Percentiles rank a stretch among this genome's conserved stretches.
These are phyloP conservation scores for Annulohypoxylon nitens DNA, from an alignment of 495 filamentous ascomycete species.

Conservation along the genomic window DNA sequence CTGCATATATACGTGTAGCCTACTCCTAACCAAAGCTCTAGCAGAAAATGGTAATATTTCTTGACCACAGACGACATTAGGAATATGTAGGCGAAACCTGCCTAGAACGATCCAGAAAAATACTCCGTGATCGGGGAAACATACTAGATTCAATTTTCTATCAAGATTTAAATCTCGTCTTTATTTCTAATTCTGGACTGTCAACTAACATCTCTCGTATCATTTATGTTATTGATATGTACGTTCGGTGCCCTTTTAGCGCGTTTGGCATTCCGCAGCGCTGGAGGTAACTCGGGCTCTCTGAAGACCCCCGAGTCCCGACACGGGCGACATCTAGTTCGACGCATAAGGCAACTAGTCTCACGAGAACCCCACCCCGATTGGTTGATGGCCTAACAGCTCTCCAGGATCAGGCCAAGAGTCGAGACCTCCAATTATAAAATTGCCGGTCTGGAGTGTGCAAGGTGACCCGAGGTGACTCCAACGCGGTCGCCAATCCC, in stretches of 20 bases:
- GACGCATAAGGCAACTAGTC: slow-evolving; percentile 19
- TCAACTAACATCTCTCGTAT: neutral
- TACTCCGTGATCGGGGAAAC: neutral
- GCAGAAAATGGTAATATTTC: slow-evolving; percentile 9
- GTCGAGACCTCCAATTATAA: slow-evolving; percentile 33
- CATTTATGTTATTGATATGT: neutral
- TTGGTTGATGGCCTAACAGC: slow-evolving; percentile 6
- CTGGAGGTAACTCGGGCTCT: neutral
- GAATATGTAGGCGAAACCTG: neutral
- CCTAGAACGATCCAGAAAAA: neutral
- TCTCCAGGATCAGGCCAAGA: slow-evolving; percentile 30
- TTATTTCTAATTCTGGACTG: neutral
- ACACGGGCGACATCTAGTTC: neutral
- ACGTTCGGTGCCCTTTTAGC: neutral
- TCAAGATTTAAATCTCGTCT: neutral
- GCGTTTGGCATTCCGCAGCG: neutral
- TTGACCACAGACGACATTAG: neutral
- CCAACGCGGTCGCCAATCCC: slow-evolving; percentile 1
- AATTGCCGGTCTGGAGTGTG: slow-evolving; percentile 33
- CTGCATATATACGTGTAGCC: slow-evolving; percentile 19
- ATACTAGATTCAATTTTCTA: slow-evolving; percentile 14
- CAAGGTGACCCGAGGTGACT: slow-evolving; percentile 27
- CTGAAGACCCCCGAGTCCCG: neutral
- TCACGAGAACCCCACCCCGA: slow-evolving; percentile 3
- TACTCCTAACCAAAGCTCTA: slow-evolving; percentile 24